Conservation (phyloP, 768 basidiomycete species). For the Pleurotus tuoliensis region DNA sequence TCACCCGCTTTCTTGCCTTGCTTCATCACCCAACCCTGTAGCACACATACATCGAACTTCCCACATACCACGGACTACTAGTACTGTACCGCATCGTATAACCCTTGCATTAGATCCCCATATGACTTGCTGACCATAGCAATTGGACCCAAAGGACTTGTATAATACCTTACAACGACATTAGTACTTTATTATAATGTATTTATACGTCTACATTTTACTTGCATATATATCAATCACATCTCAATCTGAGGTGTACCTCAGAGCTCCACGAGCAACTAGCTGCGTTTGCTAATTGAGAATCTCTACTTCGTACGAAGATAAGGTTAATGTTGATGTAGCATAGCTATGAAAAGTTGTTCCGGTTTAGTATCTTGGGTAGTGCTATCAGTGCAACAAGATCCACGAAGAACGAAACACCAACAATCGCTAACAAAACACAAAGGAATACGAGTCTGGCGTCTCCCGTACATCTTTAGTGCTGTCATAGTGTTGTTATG, state of each 20-base stretch:
- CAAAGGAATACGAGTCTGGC: no score
- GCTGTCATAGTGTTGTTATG: no score
- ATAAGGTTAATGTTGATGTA: background rate
- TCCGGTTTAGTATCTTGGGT: background rate
- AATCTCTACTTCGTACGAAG: background rate
- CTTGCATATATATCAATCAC: no score
- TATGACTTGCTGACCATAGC: background rate
- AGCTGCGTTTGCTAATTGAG: no score
- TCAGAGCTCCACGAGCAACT: no score
- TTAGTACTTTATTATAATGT: constrained; percentile 8
- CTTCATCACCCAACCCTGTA: background rate
- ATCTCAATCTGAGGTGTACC: no score
- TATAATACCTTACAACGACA: background rate
- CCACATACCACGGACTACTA: background rate
- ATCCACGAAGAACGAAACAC: background rate
- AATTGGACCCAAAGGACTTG: background rate
- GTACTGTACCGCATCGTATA: background rate
- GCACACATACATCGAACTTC: background rate
- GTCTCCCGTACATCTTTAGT: no score
- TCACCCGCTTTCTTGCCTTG: background rate
- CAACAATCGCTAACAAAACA: no score
- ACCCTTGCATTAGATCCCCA: background rate
- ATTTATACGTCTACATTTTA: constrained; percentile 1
- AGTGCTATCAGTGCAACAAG: background rate
- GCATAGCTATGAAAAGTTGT: background rate